Evolutionary conservation across 1,139 yeast genomes (phyloP).

Genomic region (Candida tropicalis): DNA sequence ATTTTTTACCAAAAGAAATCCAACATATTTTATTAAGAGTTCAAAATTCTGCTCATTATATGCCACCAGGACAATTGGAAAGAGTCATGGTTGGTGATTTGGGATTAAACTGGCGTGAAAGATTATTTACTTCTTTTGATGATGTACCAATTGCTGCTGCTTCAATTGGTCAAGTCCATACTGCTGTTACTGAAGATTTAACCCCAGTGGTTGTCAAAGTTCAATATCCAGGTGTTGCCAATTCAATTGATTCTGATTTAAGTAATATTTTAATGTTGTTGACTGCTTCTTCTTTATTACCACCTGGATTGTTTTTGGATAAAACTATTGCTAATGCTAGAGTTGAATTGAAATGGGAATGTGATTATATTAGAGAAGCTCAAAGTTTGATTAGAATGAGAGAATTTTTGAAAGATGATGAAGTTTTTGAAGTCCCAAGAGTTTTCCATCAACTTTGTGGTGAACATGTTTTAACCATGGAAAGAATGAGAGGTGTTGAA

Average conservation of each 20-base stretch:
- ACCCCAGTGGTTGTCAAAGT: slow-evolving; percentile 92
- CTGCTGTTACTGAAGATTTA: slow-evolving; percentile 67
- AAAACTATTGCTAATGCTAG: slow-evolving; percentile 93
- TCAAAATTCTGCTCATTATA: slow-evolving; percentile 93
- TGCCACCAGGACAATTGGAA: slow-evolving; percentile 92
- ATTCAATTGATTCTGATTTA: slow-evolving; percentile 90
- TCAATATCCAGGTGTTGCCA: slow-evolving; percentile 97
- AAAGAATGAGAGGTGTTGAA: slow-evolving; percentile 80
- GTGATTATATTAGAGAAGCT: slow-evolving; percentile 93
- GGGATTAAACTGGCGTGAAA: slow-evolving; percentile 77
- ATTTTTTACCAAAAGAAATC: slow-evolving; percentile 81
- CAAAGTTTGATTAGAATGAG: slow-evolving; percentile 71
- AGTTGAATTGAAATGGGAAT: slow-evolving; percentile 94
- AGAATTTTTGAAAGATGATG: slow-evolving; percentile 62
- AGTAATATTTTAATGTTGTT: slow-evolving; percentile 79
- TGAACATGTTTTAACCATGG: slow-evolving; percentile 87
- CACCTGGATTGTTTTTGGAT: slow-evolving; percentile 90
- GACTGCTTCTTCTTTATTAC: slow-evolving; percentile 84
- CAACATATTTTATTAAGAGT: slow-evolving; percentile 80
- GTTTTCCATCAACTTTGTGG: slow-evolving; percentile 81
- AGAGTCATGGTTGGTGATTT: slow-evolving; percentile 71
- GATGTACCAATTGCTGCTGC: slow-evolving; percentile 97
- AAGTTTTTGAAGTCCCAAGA: slow-evolving; percentile 75
- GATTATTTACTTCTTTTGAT: slow-evolving; percentile 70
- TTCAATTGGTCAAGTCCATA: slow-evolving; percentile 95